Conservation (phyloP, 1,139 yeast species). For the Sugiyamaella grinbergsii region DNA sequence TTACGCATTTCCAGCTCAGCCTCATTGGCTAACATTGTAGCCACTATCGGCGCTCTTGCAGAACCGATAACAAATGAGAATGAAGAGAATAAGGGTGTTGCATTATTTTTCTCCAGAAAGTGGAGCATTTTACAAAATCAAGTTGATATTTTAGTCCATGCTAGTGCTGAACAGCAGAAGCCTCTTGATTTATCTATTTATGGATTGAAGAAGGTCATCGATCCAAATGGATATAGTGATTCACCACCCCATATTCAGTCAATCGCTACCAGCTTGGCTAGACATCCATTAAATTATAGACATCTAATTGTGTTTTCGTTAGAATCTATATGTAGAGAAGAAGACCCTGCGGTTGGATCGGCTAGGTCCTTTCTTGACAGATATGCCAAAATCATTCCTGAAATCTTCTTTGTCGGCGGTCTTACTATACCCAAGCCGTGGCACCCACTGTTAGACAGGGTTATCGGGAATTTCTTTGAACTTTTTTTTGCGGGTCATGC, state of each 20-base stretch:
- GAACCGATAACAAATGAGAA: conserved; percentile 1
- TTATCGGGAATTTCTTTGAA: conserved; percentile 41
- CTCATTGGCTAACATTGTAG: conserved; percentile 15
- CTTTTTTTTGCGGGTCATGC: conserved; percentile 39
- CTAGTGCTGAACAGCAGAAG: conserved; percentile 11
- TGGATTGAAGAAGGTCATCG: conserved; percentile 29
- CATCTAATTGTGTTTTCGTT: conserved; percentile 38
- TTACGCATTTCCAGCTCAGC: conserved; percentile 13
- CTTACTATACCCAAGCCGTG: conserved; percentile 42
- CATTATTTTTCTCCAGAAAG: conserved; percentile 23
- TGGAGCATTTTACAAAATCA: conserved; percentile 36
- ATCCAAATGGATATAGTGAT: conserved; percentile 23
- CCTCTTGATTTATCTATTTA: conserved; percentile 12
- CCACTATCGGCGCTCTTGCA: conserved; percentile 5
- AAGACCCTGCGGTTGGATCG: conserved; percentile 27
- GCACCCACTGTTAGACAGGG: conserved; percentile 41
- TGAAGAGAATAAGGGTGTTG: conserved; percentile 13
- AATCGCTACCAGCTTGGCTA: conserved; percentile 29
- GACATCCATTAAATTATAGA: conserved; percentile 36
- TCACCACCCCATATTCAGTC: conserved; percentile 29
- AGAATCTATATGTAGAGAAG: conserved; percentile 39
- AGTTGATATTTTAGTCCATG: conserved; percentile 29
- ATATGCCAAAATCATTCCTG: conserved; percentile 42
- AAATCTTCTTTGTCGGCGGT: conserved; percentile 43
- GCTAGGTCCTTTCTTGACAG: conserved; percentile 40